Evolutionary conservation across 2,329 filamentous ascomycete genomes (phyloP).

Genomic region (Penicillium corylophilum): DNA sequence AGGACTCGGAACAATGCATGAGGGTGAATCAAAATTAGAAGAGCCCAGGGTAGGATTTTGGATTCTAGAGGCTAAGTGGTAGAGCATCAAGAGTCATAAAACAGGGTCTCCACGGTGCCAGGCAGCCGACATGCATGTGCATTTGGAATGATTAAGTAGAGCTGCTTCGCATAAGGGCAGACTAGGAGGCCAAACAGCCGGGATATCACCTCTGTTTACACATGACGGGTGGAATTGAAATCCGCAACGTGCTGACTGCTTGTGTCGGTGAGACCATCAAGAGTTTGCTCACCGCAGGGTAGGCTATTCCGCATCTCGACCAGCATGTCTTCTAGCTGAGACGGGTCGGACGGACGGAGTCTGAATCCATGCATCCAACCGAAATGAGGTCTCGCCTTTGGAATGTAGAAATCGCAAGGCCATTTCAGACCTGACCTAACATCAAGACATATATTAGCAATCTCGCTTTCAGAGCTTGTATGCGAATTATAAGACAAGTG

Average conservation of each 20-base stretch:
- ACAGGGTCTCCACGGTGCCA: not conserved
- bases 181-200: not conserved
- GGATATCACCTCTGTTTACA: not conserved
- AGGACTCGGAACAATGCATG: not conserved
- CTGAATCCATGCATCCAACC: not conserved
- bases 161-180: not conserved
- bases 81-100: not conserved
- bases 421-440: not conserved
- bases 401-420: not conserved
- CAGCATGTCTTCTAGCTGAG: not conserved
- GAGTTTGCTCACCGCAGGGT: not conserved
- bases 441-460: not conserved
- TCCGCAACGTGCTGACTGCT: not conserved
- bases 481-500: not conserved
- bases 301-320: not conserved
- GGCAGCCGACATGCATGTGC: not conserved
- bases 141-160: not conserved
- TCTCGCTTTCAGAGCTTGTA: not conserved
- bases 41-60: not conserved
- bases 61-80: not conserved
- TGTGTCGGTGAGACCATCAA: not conserved
- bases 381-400: not conserved
- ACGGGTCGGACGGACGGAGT: not conserved
- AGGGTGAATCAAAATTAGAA: not conserved
- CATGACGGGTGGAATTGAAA: not conserved